These are phyloP conservation scores for Ephemerocybe angulata DNA, from an alignment of 768 basidiomycete genomes.

Conservation along the genomic window DNA sequence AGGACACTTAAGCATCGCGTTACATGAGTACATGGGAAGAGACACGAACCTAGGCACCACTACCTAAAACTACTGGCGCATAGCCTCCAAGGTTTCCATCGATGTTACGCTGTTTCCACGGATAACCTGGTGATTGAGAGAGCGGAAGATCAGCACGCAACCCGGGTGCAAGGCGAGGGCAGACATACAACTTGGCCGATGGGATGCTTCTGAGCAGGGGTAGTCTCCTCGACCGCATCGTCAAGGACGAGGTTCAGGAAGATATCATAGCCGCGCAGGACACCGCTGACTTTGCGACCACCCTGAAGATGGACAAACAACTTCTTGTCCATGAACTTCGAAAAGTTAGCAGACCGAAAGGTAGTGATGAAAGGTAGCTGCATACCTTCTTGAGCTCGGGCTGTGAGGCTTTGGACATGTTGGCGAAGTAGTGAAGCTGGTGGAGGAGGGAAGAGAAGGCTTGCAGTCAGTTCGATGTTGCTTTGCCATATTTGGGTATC, in stretches of 20 bases:
- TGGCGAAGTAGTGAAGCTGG: slow-evolving; percentile 14
- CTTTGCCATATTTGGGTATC: slow-evolving; percentile 17
- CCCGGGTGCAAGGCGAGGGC: slow-evolving; percentile 3
- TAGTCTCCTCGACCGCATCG: slow-evolving; percentile 89
- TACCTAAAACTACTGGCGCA: slow-evolving; percentile 24
- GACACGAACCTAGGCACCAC: not conserved
- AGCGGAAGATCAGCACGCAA: slow-evolving; percentile 9
- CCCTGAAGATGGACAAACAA: slow-evolving; percentile 92
- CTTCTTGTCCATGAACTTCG: slow-evolving; percentile 98
- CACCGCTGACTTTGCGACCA: slow-evolving; percentile 93
- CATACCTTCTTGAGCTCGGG: slow-evolving; percentile 98
- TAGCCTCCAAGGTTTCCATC: slow-evolving; percentile 83
- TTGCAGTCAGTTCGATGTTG: not conserved
- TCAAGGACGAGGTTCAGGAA: slow-evolving; percentile 98
- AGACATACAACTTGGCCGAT: slow-evolving; percentile 86
- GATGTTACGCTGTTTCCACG: slow-evolving; percentile 95
- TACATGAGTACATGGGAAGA: not conserved
- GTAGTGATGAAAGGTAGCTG: not conserved
- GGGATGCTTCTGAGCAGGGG: slow-evolving; percentile 83
- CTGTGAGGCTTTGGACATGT: slow-evolving; percentile 92
- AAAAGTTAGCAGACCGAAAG: slow-evolving; percentile 7
- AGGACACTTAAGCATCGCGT: too few species aligned
- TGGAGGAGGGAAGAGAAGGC: slow-evolving; percentile 1
- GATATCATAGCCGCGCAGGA: slow-evolving; percentile 94
- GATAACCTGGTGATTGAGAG: slow-evolving; percentile 62